Percentiles rank a stretch among this genome's conserved stretches.
phyloP scores from a whole-genome alignment of 208 protist species.

The Leishmania aethiopica region DNA sequence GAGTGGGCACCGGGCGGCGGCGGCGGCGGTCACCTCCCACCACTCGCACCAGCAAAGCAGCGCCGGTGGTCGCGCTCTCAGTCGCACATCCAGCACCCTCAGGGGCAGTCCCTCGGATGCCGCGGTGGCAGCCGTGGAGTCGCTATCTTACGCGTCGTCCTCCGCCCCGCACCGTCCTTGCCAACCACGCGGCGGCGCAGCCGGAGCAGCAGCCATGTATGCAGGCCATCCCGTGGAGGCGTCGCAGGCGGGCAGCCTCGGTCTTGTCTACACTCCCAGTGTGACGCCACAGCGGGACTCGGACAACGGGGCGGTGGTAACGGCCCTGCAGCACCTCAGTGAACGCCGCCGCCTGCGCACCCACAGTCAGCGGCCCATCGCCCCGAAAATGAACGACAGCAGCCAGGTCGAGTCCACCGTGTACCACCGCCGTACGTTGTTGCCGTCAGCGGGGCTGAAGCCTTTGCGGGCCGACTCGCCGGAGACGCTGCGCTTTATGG shows the following conservation, averaged over 20 bases:
- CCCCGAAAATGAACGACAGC: constrained; percentile 29
- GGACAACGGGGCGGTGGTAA: neutral
- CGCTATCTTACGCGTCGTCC: neutral
- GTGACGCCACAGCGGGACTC: constrained; percentile 19
- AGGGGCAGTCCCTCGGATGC: neutral
- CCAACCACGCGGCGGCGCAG: neutral
- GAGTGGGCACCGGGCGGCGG: neutral
- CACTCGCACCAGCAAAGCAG: neutral
- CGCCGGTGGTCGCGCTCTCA: neutral
- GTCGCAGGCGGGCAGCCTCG: constrained; percentile 14
- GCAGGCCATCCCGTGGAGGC: neutral
- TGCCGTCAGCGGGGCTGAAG: neutral
- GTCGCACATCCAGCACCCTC: neutral
- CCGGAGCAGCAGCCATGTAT: neutral
- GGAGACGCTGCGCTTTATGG: constrained; percentile 37
- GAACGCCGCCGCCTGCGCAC: constrained; percentile 40
- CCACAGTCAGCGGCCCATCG: constrained; percentile 21
- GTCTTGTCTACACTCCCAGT: constrained; percentile 23
- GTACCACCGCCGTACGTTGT: constrained; percentile 19
- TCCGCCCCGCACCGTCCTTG: neutral
- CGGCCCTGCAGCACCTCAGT: neutral
- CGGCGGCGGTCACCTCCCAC: neutral
- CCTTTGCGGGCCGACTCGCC: constrained; percentile 33
- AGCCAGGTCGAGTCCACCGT: constrained; percentile 36
- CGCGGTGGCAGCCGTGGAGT: neutral